Conservation (phyloP, 176 grass and related monocot genomes). For the Avena eriantha region DNA sequence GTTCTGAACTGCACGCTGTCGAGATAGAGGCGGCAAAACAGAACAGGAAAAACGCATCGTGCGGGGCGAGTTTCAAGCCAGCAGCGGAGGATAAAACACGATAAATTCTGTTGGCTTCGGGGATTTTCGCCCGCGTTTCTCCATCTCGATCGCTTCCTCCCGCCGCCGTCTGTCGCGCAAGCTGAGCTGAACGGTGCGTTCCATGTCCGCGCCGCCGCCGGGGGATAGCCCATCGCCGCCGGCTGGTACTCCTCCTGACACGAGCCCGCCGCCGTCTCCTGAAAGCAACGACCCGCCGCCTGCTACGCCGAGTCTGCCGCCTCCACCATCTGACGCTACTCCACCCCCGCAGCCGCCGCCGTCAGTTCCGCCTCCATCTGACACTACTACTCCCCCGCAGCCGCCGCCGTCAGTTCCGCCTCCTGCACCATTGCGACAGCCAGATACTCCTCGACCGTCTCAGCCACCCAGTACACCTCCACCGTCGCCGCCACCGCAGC, state of each 20-base stretch:
- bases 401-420: no score
- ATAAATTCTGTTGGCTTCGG: neutral
- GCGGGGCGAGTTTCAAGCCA: neutral
- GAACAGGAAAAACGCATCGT: neutral
- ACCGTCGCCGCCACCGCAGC: neutral
- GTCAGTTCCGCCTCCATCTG: no score
- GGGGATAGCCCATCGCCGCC: conserved; percentile 21
- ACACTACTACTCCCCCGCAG: no score
- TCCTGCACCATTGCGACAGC: no score
- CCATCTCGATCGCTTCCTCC: neutral
- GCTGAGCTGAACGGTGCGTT: neutral
- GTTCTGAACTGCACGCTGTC: neutral
- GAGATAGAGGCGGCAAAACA: neutral
- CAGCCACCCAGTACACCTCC: neutral
- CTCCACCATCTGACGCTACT: neutral
- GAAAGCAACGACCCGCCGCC: neutral
- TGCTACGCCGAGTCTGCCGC: neutral
- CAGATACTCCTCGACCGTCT: no score
- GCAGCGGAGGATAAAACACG: neutral
- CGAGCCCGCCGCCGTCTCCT: neutral
- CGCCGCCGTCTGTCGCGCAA: neutral
- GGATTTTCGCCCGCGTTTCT: neutral
- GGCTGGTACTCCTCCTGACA: neutral
- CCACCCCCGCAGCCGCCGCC: no score
- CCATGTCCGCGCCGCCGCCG: conserved; percentile 17